Evolutionary conservation across 2,329 filamentous ascomycete genomes (phyloP).

Genomic region (Hymenoscyphus albidus): DNA sequence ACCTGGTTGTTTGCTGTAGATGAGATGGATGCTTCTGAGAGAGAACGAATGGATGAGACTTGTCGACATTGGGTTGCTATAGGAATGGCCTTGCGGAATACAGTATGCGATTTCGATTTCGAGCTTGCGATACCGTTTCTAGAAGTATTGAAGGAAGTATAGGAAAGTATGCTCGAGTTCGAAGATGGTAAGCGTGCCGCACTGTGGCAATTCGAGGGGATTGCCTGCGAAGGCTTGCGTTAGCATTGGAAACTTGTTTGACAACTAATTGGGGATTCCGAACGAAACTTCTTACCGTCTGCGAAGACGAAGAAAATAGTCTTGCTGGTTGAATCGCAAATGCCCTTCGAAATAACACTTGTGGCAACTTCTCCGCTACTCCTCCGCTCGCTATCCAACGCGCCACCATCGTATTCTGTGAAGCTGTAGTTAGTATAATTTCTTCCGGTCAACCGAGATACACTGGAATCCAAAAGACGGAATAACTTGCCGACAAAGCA

Average conservation of each 20-base stretch:
- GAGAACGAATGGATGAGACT: conserved; percentile 24
- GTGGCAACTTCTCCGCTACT: conserved; percentile 15
- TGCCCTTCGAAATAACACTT: conserved; percentile 11
- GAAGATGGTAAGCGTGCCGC: conserved; percentile 15
- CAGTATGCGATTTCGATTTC: conserved; percentile 15
- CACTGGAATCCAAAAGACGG: background rate
- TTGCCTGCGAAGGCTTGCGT: conserved; percentile 14
- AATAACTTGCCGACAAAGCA: conserved; percentile 27
- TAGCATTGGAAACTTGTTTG: conserved; percentile 11
- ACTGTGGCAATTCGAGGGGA: conserved; percentile 22
- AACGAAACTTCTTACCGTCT: conserved; percentile 11
- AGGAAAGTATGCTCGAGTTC: conserved; percentile 18
- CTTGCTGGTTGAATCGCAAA: background rate
- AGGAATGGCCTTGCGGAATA: conserved; percentile 19
- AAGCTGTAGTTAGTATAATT: conserved; percentile 41
- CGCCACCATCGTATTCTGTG: conserved; percentile 37
- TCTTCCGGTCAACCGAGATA: background rate
- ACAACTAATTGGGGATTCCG: no score
- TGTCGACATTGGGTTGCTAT: conserved; percentile 23
- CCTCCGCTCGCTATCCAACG: conserved; percentile 36
- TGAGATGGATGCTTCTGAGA: conserved; percentile 17
- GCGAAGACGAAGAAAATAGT: conserved; percentile 6
- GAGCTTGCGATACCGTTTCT: background rate
- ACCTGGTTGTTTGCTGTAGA: background rate
- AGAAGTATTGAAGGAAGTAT: conserved; percentile 16